These are phyloP conservation scores for Cystobasidiaceae sp. DNA, from an alignment of 1,284 basidiomycete species.

Conservation along the genomic window DNA sequence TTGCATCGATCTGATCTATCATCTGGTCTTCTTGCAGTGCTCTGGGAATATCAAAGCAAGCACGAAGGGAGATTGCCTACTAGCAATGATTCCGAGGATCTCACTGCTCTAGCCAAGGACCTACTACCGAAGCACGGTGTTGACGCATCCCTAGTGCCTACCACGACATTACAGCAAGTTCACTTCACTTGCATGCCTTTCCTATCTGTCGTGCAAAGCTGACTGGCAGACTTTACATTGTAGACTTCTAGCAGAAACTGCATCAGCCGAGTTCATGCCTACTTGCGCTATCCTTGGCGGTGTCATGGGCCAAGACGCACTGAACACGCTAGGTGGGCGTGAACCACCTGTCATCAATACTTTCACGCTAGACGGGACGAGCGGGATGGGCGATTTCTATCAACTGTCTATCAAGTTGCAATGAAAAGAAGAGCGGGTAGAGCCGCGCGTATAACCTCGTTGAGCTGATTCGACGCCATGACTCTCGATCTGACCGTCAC, in stretches of 20 bases:
- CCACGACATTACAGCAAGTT: slow-evolving; percentile 1
- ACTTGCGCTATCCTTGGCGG: slow-evolving; percentile 90
- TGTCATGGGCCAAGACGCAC: slow-evolving; percentile 85
- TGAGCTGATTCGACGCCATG: too few relatives aligned
- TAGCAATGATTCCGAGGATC: slow-evolving; percentile 47
- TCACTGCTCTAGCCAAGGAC: not conserved
- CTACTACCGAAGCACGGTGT: slow-evolving; percentile 30
- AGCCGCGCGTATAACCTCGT: too few relatives aligned
- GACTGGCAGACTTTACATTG: not conserved
- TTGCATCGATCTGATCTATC: slow-evolving; percentile 11
- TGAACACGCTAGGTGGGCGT: slow-evolving; percentile 81
- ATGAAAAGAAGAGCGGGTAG: too few relatives aligned
- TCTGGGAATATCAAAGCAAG: slow-evolving; percentile 73
- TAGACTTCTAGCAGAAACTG: slow-evolving; percentile 62
- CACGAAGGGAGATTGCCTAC: slow-evolving; percentile 54
- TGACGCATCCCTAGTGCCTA: slow-evolving; percentile 1
- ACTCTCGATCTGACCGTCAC: too few relatives aligned
- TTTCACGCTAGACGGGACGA: slow-evolving; percentile 24
- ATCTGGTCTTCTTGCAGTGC: slow-evolving; percentile 51
- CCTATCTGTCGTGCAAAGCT: not conserved
- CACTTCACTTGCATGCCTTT: not conserved
- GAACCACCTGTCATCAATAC: slow-evolving; percentile 83
- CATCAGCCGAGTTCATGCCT: slow-evolving; percentile 77
- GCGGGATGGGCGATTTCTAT: slow-evolving; percentile 22
- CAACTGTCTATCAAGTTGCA: slow-evolving; percentile 1